Evolutionary conservation across 169 alveolate genomes (phyloP).

Genomic region (Cyclospora cayetanensis): DNA sequence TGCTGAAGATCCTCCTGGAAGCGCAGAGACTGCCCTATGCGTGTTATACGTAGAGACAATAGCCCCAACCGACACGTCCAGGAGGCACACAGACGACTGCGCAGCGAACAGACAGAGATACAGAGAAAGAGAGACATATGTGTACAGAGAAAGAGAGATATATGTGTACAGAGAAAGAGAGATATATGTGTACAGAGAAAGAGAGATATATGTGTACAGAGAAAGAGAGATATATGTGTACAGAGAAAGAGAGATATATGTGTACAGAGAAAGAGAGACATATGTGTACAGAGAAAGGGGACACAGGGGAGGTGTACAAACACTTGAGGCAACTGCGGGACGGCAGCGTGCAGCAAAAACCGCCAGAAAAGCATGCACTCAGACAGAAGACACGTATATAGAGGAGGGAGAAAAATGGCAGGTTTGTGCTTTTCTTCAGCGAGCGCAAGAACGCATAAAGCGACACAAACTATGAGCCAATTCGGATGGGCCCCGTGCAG

Average conservation of each 20-base stretch:
- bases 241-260: not conserved
- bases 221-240: not conserved
- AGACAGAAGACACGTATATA: not conserved
- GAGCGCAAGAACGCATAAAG: too few relatives aligned
- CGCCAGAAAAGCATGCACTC: not conserved
- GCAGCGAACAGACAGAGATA: not conserved
- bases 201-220: not conserved
- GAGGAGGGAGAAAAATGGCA: not conserved
- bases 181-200: not conserved
- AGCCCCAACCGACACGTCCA: not conserved
- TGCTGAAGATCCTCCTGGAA: not conserved
- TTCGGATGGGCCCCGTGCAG: too few relatives aligned
- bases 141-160: not conserved
- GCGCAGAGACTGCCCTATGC: not conserved
- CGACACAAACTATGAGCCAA: too few relatives aligned
- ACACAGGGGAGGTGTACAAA: not conserved
- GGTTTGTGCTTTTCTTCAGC: too few relatives aligned
- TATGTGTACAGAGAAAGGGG: not conserved
- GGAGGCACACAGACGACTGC: not conserved
- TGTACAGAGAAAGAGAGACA: too few relatives aligned
- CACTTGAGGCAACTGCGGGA: not conserved
- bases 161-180: not conserved
- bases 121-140: not conserved
- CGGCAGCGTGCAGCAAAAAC: not conserved
- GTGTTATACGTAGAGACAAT: not conserved